Evolutionary conservation across 2,329 filamentous ascomycete species (phyloP), one percentile per base, ranked within the genome.

Genomic region (Fonsecaea pedrosoi): DNA sequence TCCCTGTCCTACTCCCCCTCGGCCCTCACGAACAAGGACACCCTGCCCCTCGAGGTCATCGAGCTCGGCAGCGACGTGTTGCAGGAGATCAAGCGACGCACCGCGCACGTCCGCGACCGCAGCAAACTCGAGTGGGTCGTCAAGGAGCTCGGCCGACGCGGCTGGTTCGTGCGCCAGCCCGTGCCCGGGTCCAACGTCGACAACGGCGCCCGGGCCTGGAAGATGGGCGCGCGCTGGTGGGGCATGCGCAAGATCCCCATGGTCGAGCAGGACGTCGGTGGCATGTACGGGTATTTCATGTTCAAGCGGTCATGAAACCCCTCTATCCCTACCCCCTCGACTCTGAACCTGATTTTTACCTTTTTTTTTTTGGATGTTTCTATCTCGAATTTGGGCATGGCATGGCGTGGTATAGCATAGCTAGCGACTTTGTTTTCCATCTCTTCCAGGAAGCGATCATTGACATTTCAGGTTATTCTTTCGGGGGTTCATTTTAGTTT

Each of bases 171-270:
- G 37, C 78, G 82, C 10, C 79, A 81, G 62, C 80, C 79, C 4
- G 78, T 62, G 76, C 80, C 63, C n/a, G 60, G 67, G 13, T 57
- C 63, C 9, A 53, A 67, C 45, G 37, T 30, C 37, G 87, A 90
- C 75, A 85, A 89, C 71, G 87, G 87, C 1, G 78, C 81, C 55
- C 82, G 89, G 37, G 80, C 82, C 73, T 95, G 92, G 92, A 95
- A 95, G 82, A 90, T 92, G 89, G 92, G 92, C 37, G 91, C 91
- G 57, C 86, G 87, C 73, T 91, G 88, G 80, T 94, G 92, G 92
- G 92, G 92, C 42, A 93, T 93, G 88, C 85, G 90, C 69, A 95
- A 87, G 76, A 78, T 86, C 32, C 84, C 85, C 2, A 82, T 87
- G 69, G 83, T 82, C 13, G 78, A 82, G 40, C 82, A 83, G 8